Conservation (phyloP, 2,329 filamentous ascomycete species). For the Talaromyces rugulosus region DNA sequence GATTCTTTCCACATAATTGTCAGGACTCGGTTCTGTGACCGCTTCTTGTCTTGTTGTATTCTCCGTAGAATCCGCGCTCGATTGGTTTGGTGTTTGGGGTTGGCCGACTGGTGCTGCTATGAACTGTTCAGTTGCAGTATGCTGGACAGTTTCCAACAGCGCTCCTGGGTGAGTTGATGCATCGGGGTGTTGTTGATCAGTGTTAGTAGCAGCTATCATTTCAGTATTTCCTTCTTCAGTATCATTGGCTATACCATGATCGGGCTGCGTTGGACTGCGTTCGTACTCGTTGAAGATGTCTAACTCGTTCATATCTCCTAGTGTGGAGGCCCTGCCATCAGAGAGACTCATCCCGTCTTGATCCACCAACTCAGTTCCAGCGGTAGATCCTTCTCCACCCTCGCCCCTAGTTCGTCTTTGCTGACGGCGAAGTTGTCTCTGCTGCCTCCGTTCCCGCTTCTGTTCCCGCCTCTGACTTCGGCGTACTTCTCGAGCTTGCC, state of each 20-base stretch:
- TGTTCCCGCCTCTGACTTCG: not conserved
- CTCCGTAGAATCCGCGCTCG: not conserved
- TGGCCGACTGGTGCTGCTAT: not conserved
- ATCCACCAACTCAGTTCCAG: not conserved
- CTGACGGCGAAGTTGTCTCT: constrained; percentile 7
- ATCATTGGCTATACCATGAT: not conserved
- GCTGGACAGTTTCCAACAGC: not conserved
- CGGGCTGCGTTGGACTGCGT: not conserved
- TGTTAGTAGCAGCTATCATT: not conserved
- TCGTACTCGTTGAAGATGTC: not conserved
- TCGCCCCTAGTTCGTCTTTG: not conserved
- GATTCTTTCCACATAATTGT: not conserved
- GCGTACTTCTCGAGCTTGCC: constrained; percentile 14
- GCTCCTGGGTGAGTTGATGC: not conserved
- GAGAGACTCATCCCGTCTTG: not conserved
- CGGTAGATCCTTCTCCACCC: not conserved
- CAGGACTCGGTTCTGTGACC: not conserved
- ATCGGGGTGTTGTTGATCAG: not conserved
- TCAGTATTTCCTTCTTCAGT: not conserved
- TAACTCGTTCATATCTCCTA: not conserved
- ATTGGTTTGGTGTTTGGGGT: not conserved
- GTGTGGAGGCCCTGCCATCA: not conserved
- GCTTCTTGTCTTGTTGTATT: not conserved
- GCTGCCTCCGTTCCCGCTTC: not conserved
- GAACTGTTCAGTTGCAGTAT: not conserved